A percentile compares a stretch with the other conserved stretches of the same genome.
Conservation (phyloP, 768 basidiomycete species). For the Termitomyces sp. region DNA sequence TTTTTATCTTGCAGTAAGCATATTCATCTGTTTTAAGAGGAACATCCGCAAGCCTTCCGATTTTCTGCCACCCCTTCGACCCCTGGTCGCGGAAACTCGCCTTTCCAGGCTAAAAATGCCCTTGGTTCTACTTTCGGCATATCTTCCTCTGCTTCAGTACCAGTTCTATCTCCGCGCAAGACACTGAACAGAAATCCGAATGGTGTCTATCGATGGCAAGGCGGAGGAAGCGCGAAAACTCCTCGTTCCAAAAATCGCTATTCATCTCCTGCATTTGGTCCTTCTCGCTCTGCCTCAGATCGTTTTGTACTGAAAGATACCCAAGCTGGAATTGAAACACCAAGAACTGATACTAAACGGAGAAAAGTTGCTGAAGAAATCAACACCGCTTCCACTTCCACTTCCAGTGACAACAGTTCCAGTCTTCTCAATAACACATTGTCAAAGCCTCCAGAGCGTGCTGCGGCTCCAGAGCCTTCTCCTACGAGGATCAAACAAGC, state of each 20-base stretch:
- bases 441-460: constrained; percentile 22
- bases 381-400: constrained; percentile 26
- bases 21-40: constrained; percentile 16
- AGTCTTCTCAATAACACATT: constrained; percentile 13
- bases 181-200: constrained; percentile 71
- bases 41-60: constrained; percentile 55
- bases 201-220: constrained; percentile 69
- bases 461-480: constrained; percentile 32
- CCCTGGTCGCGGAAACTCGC: constrained; percentile 36
- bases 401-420: constrained; percentile 20
- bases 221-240: constrained; percentile 68
- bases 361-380: constrained; percentile 52
- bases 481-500: constrained; percentile 25
- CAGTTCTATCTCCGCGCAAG: constrained; percentile 42
- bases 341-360: constrained; percentile 53
- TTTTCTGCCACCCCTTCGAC: constrained; percentile 49
- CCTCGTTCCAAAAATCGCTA: constrained; percentile 56
- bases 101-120: constrained; percentile 18
- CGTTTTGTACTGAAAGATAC: constrained; percentile 35
- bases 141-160: constrained; percentile 10
- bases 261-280: constrained; percentile 69
- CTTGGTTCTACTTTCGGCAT: constrained; percentile 17
- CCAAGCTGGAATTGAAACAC: constrained; percentile 29
- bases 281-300: constrained; percentile 41
- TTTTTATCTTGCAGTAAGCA: not conserved